Evolutionary conservation across 75 land plant genomes (phyloP).

Genomic region (Sequoiadendron giganteum): DNA sequence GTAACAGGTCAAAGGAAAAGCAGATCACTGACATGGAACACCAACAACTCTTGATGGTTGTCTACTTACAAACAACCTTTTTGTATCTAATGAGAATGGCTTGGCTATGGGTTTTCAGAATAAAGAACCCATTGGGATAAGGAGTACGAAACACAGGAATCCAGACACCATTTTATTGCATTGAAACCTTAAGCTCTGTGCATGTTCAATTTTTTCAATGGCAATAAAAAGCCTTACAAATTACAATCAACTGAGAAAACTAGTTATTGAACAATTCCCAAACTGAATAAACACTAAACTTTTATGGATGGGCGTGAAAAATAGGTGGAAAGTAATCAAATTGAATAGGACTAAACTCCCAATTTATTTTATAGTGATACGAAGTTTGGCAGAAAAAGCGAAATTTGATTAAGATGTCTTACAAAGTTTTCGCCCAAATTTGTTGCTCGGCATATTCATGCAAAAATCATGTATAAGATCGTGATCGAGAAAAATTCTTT

Average conservation of each 20-base stretch:
- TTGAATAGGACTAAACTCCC: neutral
- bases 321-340: neutral
- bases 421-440: neutral
- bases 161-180: neutral
- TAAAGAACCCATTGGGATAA: no score
- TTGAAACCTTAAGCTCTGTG: neutral
- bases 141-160: neutral
- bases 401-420: neutral
- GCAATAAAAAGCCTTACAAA: neutral
- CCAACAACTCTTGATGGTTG: neutral
- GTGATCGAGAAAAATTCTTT: neutral
- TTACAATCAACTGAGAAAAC: neutral
- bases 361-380: neutral
- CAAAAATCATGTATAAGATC: neutral
- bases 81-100: neutral
- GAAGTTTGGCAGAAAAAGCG: neutral
- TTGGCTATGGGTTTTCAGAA: neutral
- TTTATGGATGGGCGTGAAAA: neutral
- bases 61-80: neutral
- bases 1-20: neutral
- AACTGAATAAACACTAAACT: neutral
- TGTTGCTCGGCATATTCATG: neutral
- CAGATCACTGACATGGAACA: neutral
- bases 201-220: neutral
- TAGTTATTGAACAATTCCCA: neutral